These are phyloP conservation scores for Purshia tridentata DNA, from an alignment of 306 rosid genomes.

Conservation along the genomic window DNA sequence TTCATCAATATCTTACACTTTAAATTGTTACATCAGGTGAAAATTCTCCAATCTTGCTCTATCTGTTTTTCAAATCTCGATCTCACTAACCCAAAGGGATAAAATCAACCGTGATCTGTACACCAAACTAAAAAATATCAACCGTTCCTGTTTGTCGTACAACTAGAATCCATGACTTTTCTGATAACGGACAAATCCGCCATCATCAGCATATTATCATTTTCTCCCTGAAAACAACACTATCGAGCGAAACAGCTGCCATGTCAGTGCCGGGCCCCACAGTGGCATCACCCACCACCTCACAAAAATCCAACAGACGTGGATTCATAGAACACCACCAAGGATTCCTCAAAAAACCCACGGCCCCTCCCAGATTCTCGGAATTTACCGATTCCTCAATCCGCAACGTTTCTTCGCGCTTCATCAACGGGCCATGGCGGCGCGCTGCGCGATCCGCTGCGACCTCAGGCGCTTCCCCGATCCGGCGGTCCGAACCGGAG, in stretches of 20 bases:
- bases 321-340: conserved; percentile 15
- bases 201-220: neutral
- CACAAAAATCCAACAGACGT: conserved; percentile 25
- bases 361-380: neutral
- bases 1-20: too few relatives aligned
- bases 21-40: too few relatives aligned
- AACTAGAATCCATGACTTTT: neutral
- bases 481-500: conserved; percentile 21
- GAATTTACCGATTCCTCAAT: neutral
- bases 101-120: too few relatives aligned
- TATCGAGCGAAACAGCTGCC: conserved; percentile 12
- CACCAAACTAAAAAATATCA: too few relatives aligned
- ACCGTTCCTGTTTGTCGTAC: neutral
- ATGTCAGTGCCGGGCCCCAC: conserved; percentile 5
- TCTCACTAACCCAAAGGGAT: too few relatives aligned
- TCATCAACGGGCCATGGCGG: conserved; percentile 44
- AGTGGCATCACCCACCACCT: neutral
- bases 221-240: neutral
- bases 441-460: conserved; percentile 42
- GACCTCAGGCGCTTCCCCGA: conserved; percentile 32
- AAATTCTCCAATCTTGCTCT: too few relatives aligned
- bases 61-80: too few relatives aligned
- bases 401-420: neutral
- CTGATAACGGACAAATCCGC: neutral
- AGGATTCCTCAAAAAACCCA: neutral